Conservation (phyloP, 805 yeast species). For the Ogataea siamensis region DNA sequence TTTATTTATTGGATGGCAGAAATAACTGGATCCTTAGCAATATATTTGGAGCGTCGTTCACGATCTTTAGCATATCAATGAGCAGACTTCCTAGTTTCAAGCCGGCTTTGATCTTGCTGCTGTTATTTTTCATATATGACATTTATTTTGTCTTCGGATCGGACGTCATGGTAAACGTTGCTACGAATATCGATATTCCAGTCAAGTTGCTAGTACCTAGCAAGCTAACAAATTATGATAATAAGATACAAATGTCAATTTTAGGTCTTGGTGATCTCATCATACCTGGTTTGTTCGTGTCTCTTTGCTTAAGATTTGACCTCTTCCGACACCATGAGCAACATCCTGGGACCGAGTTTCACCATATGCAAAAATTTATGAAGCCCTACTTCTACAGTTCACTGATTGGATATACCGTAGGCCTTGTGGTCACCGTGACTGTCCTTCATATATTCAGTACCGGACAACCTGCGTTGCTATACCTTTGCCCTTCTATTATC, state of each 20-base stretch:
- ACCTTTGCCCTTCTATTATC: slow-evolving; percentile 51
- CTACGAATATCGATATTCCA: slow-evolving; percentile 54
- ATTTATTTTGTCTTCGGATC: slow-evolving; percentile 66
- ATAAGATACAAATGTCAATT: slow-evolving; percentile 33
- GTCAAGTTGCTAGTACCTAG: slow-evolving; percentile 46
- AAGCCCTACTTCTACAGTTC: slow-evolving; percentile 48
- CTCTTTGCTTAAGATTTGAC: slow-evolving; percentile 57
- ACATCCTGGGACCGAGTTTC: slow-evolving; percentile 36
- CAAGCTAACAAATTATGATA: slow-evolving; percentile 21
- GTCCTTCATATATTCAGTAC: slow-evolving; percentile 38
- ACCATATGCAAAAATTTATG: slow-evolving; percentile 37
- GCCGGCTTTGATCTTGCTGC: slow-evolving; percentile 44
- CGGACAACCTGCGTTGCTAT: slow-evolving; percentile 70
- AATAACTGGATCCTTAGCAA: slow-evolving; percentile 49
- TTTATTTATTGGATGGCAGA: slow-evolving; percentile 25
- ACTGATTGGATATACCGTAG: slow-evolving; percentile 47
- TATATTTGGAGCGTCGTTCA: slow-evolving; percentile 40
- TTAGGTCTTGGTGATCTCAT: slow-evolving; percentile 69
- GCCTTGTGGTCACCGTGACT: slow-evolving; percentile 41
- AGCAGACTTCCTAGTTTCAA: slow-evolving; percentile 43
- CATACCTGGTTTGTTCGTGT: slow-evolving; percentile 53
- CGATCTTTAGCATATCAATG: slow-evolving; percentile 42
- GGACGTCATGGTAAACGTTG: slow-evolving; percentile 61
- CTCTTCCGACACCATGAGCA: slow-evolving; percentile 38
- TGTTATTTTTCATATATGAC: slow-evolving; percentile 58